Evolutionary conservation across 1,284 basidiomycete species (phyloP).

Genomic region (Leccinum angustisporum): DNA sequence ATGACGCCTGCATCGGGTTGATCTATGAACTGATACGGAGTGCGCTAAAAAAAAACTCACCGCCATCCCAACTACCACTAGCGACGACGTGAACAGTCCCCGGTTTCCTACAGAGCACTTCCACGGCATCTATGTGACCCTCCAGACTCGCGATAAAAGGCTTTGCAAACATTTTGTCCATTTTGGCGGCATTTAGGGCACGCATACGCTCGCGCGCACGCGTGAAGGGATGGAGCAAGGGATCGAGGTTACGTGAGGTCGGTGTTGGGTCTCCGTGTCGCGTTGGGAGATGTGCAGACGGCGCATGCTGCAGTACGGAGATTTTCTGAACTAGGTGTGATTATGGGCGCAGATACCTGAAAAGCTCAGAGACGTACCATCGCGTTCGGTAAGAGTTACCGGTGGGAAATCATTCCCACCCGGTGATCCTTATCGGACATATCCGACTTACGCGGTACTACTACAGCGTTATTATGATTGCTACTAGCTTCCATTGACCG

Average conservation of each 20-base stretch:
- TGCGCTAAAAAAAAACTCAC: slow-evolving; percentile 39
- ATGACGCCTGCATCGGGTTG: slow-evolving; percentile 66
- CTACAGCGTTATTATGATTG: not conserved
- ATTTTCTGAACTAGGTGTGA: slow-evolving; percentile 63
- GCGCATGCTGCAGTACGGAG: slow-evolving; percentile 83
- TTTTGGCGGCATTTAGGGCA: slow-evolving; percentile 93
- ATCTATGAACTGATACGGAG: not conserved
- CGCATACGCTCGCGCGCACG: slow-evolving; percentile 91
- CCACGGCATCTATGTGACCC: slow-evolving; percentile 95
- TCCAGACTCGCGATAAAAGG: slow-evolving; percentile 91
- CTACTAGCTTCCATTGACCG: not conserved
- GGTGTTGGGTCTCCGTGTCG: slow-evolving; percentile 84
- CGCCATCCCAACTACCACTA: slow-evolving; percentile 95
- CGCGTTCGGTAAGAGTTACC: not conserved
- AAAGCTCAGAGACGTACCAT: slow-evolving; percentile 17
- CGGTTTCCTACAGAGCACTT: slow-evolving; percentile 80
- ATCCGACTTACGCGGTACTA: no score
- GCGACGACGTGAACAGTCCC: slow-evolving; percentile 81
- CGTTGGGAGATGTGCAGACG: slow-evolving; percentile 68
- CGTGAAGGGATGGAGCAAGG: slow-evolving; percentile 91
- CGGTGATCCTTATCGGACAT: no score
- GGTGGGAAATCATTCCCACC: slow-evolving; percentile 15
- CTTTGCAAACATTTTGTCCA: slow-evolving; percentile 96
- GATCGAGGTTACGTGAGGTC: slow-evolving; percentile 89
- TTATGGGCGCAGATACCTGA: not conserved